Evolutionary conservation across 23 red algal species (phyloP).

Genomic region (Porphyridium purpureum): DNA sequence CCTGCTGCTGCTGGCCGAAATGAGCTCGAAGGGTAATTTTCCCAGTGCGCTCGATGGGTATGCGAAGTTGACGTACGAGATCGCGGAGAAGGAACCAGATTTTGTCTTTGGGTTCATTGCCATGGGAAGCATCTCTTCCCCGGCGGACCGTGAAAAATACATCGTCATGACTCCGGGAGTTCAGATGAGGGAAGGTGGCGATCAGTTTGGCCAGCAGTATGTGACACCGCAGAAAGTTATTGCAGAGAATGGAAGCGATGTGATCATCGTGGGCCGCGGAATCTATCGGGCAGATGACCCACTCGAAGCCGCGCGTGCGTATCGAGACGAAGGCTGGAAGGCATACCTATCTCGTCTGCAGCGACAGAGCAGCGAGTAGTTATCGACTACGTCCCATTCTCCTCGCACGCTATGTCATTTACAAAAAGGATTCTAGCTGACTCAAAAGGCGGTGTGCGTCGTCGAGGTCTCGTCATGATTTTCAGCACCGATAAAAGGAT

Average conservation of each 20-base stretch:
- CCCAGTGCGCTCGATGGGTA: slow-evolving; percentile 45
- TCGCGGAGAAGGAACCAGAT: slow-evolving; percentile 29
- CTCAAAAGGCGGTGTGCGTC: too few species aligned
- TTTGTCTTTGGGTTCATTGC: slow-evolving; percentile 93
- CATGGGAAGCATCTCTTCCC: slow-evolving; percentile 7
- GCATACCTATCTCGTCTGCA: slow-evolving; percentile 11
- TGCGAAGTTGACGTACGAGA: slow-evolving; percentile 27
- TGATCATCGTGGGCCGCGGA: slow-evolving; percentile 92
- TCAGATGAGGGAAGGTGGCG: slow-evolving; percentile 37
- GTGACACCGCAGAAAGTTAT: slow-evolving; percentile 54
- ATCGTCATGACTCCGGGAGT: slow-evolving; percentile 87
- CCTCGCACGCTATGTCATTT: too few species aligned
- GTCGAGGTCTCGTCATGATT: too few species aligned
- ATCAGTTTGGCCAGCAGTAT: slow-evolving; percentile 84
- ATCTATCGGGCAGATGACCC: slow-evolving; percentile 65
- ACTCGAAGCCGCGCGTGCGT: slow-evolving; percentile 36
- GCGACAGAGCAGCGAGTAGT: too few species aligned
- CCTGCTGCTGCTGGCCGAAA: slow-evolving; percentile 77
- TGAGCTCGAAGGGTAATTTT: slow-evolving; percentile 81
- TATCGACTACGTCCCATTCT: too few species aligned
- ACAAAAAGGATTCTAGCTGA: too few species aligned
- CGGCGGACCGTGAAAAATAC: too few species aligned
- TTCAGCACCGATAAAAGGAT: too few species aligned
- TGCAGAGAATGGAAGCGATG: slow-evolving; percentile 27
- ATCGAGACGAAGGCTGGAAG: slow-evolving; percentile 60